These are phyloP conservation scores for Acorus gramineus DNA, from an alignment of 106 monocot species.

Conservation along the genomic window DNA sequence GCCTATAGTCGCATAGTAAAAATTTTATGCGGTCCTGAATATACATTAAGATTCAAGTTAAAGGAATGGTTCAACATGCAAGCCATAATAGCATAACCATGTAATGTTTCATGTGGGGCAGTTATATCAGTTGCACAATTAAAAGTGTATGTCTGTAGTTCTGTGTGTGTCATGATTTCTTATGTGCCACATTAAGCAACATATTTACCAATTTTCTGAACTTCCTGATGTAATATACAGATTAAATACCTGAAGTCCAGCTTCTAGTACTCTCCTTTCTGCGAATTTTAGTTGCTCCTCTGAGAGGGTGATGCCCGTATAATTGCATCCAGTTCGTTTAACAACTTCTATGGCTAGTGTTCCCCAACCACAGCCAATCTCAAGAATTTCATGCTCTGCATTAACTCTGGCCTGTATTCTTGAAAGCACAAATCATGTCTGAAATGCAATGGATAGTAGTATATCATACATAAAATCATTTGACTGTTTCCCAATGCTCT, in stretches of 20 bases:
- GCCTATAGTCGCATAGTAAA: slow-evolving; percentile 81
- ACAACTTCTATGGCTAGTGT: slow-evolving; percentile 76
- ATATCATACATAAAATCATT: too few relatives aligned
- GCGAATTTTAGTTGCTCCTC: slow-evolving; percentile 77
- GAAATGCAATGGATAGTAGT: background rate
- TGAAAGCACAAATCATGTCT: background rate
- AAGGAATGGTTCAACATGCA: background rate
- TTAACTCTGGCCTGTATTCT: slow-evolving; percentile 61
- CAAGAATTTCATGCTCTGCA: slow-evolving; percentile 71
- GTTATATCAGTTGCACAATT: too few relatives aligned
- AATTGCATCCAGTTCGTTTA: slow-evolving; percentile 75
- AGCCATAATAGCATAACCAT: too few relatives aligned
- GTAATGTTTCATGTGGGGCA: too few relatives aligned
- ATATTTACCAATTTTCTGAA: too few relatives aligned
- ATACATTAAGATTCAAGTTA: background rate
- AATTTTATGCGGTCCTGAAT: slow-evolving; percentile 65
- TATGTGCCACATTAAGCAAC: too few relatives aligned
- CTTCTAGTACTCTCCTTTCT: slow-evolving; percentile 52
- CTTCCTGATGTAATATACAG: too few relatives aligned
- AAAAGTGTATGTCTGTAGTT: too few relatives aligned
- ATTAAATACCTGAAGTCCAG: slow-evolving; percentile 67
- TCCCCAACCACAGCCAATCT: slow-evolving; percentile 97
- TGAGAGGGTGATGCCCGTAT: slow-evolving; percentile 89
- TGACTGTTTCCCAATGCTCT: background rate
- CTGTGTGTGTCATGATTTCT: too few relatives aligned